Conservation (phyloP, 306 rosid species). For the Nissolia schottii region DNA sequence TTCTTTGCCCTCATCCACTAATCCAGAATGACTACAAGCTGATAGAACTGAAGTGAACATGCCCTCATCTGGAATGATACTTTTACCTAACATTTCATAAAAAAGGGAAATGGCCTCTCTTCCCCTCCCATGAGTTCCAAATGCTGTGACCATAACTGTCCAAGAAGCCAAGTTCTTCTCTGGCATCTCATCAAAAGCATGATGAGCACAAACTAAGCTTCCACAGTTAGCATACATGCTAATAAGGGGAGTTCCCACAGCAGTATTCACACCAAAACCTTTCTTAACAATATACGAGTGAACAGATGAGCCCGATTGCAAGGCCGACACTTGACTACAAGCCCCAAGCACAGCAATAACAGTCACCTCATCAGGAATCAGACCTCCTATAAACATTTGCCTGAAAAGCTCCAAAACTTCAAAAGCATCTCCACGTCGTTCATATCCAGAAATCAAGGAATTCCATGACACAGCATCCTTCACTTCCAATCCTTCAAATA, state of each 20-base stretch:
- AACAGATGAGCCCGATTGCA: slow-evolving; percentile 44
- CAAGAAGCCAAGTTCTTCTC: slow-evolving; percentile 50
- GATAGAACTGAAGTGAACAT: slow-evolving; percentile 54
- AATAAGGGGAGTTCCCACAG: slow-evolving; percentile 50
- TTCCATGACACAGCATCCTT: slow-evolving; percentile 57
- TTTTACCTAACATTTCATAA: slow-evolving; percentile 37
- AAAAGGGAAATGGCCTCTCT: slow-evolving; percentile 51
- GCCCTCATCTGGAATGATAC: slow-evolving; percentile 51
- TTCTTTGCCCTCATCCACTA: slow-evolving; percentile 50
- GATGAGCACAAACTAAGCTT: slow-evolving; percentile 40
- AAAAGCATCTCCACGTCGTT: slow-evolving; percentile 44
- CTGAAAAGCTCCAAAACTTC: slow-evolving; percentile 46
- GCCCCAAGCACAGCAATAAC: slow-evolving; percentile 40
- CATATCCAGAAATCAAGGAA: slow-evolving; percentile 57
- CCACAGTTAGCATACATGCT: slow-evolving; percentile 68
- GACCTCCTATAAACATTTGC: slow-evolving; percentile 40
- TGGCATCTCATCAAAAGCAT: slow-evolving; percentile 44
- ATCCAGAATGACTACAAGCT: slow-evolving; percentile 68
- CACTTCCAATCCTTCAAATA: slow-evolving; percentile 37
- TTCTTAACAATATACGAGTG: slow-evolving; percentile 45
- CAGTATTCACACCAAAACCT: slow-evolving; percentile 42
- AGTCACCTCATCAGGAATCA: slow-evolving; percentile 52
- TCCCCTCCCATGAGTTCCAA: slow-evolving; percentile 59
- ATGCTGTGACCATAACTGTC: slow-evolving; percentile 56
- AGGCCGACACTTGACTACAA: slow-evolving; percentile 47